Percentiles rank a stretch among this genome's conserved stretches.
These are phyloP conservation scores for Phytophthora litchii DNA, from an alignment of 352 stramenopile species.

Conservation along the genomic window DNA sequence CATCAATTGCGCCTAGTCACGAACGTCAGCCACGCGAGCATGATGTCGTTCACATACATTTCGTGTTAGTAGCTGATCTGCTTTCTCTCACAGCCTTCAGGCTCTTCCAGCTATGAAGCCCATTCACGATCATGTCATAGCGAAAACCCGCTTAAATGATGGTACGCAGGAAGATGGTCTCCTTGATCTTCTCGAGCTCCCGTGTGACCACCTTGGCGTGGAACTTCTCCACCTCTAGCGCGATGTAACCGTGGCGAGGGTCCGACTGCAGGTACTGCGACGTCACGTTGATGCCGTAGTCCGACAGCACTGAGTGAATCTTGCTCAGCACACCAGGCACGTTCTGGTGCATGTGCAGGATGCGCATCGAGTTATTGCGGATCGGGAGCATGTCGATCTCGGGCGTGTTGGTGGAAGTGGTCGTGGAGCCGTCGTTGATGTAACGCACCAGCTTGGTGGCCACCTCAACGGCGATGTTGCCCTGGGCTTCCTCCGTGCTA, in stretches of 20 bases:
- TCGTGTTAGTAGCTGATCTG: conserved; percentile 35
- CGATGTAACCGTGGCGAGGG: conserved; percentile 82
- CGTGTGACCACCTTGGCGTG: conserved; percentile 81
- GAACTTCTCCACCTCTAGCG: conserved; percentile 81
- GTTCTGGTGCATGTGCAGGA: conserved; percentile 89
- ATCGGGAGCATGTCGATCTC: conserved; percentile 84
- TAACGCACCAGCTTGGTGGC: conserved; percentile 83
- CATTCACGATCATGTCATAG: conserved; percentile 27
- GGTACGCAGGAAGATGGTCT: conserved; percentile 85
- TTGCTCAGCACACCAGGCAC: conserved; percentile 86
- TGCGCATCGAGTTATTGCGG: conserved; percentile 79
- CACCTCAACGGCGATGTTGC: conserved; percentile 88
- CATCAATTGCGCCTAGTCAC: conserved; percentile 33
- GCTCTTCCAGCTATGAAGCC: conserved; percentile 15
- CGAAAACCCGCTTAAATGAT: conserved; percentile 53
- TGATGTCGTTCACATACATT: conserved; percentile 29
- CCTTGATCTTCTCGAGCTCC: conserved; percentile 86
- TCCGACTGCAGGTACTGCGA: conserved; percentile 88
- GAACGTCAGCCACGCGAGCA: conserved; percentile 14
- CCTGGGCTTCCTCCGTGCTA: conserved; percentile 96
- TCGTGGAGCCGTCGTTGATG: conserved; percentile 83
- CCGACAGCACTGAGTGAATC: conserved; percentile 83
- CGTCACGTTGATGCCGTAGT: conserved; percentile 88
- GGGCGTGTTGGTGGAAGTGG: conserved; percentile 79
- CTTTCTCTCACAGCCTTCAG: conserved; percentile 15